A percentile compares a stretch with the other conserved stretches of the same genome.
phyloP scores from a whole-genome alignment of 345 rosid species.

The Clausena lansium region DNA sequence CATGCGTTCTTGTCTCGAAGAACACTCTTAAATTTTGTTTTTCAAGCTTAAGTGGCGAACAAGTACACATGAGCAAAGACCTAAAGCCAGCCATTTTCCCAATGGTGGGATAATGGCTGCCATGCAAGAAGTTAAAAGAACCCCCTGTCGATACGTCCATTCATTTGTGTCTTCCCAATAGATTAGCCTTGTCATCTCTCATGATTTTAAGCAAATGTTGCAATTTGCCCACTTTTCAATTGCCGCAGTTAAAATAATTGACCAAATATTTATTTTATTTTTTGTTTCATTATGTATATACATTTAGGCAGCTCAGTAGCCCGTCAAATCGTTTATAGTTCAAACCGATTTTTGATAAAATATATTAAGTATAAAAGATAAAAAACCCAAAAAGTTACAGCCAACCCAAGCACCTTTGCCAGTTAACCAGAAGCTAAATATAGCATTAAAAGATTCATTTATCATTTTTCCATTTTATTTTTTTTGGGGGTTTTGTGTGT shows the following conservation, averaged over 20 bases:
- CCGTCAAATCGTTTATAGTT: conserved; percentile 18
- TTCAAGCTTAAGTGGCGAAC: conserved; percentile 56
- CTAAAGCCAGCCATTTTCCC: conserved; percentile 15
- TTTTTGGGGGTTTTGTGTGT: not conserved
- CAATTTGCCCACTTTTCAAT: conserved; percentile 1
- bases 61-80: conserved; percentile 42
- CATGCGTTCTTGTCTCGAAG: conserved; percentile 37
- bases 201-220: not conserved
- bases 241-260: not conserved
- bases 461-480: not conserved
- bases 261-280: conserved; percentile 14
- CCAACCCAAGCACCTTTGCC: conserved; percentile 10
- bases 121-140: conserved; percentile 27
- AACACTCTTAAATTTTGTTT: conserved; percentile 11
- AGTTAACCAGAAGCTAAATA: too few relatives aligned
- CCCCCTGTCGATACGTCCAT: conserved; percentile 26
- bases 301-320: not conserved
- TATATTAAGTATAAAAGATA: too few relatives aligned
- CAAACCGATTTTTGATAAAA: not conserved
- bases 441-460: too few relatives aligned
- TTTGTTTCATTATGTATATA: not conserved
- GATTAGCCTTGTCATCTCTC: conserved; percentile 22
- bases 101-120: conserved; percentile 39
- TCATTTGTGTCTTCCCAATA: conserved; percentile 17
- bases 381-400: not conserved